These are phyloP conservation scores for Wallacemonas collosoma DNA, from an alignment of 208 protist genomes.

Conservation along the genomic window DNA sequence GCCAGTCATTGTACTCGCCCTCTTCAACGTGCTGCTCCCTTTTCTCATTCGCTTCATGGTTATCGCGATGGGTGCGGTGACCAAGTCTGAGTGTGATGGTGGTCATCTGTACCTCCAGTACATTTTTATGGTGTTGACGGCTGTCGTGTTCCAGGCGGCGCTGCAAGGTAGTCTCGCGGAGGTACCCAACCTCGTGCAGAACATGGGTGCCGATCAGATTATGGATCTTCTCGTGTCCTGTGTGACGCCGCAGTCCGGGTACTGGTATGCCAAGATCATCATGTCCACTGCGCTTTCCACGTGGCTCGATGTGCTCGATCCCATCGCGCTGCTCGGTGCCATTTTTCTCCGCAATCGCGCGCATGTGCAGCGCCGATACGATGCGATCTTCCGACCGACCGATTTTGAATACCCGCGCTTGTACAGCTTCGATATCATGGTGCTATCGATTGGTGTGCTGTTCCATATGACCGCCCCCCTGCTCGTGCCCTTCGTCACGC, in stretches of 20 bases:
- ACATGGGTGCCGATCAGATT: conserved; percentile 18
- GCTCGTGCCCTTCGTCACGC: conserved; percentile 53
- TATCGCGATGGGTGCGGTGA: conserved; percentile 74
- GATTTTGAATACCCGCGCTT: conserved; percentile 53
- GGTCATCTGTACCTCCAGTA: conserved; percentile 78
- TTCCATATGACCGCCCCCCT: conserved; percentile 88
- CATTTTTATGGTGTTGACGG: conserved; percentile 87
- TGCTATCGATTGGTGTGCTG: conserved; percentile 79
- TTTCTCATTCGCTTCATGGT: conserved; percentile 69
- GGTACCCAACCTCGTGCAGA: conserved; percentile 40
- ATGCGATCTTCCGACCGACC: conserved; percentile 64
- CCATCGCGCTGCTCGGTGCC: conserved; percentile 45
- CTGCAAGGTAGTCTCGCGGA: conserved; percentile 72
- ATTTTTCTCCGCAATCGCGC: conserved; percentile 47
- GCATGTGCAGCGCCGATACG: conserved; percentile 76
- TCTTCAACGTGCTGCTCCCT: conserved; percentile 79
- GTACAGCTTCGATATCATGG: conserved; percentile 77
- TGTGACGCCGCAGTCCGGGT: conserved; percentile 68
- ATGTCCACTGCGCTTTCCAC: conserved; percentile 53
- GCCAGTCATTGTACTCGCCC: conserved; percentile 60
- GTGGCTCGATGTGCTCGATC: conserved; percentile 72
- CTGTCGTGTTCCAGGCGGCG: conserved; percentile 82
- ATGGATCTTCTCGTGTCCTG: conserved; percentile 69
- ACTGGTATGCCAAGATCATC: conserved; percentile 87
- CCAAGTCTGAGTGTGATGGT: conserved; percentile 53